Evolutionary conservation across 140 eudicot species (phyloP), one percentile per base, ranked within the genome.

Genomic region (Cichorium intybus): DNA sequence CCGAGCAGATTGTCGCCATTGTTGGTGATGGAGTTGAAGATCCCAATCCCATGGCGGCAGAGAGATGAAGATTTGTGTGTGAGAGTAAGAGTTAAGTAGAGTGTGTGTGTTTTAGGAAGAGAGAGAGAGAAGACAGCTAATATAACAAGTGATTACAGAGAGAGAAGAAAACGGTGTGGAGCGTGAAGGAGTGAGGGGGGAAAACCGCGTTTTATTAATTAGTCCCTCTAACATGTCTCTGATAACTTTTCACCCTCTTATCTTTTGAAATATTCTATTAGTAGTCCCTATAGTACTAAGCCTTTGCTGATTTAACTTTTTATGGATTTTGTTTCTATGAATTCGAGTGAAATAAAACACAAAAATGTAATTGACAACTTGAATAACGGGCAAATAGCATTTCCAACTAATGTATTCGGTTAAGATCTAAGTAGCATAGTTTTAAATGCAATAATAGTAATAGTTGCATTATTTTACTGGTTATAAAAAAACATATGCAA

Each of bases 1-100:
- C 35, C 22, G 3, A 50, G n/a, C 35, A 49, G 24, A 50, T 3
- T 50, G 72, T 53, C 41, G 41, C 27, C 62, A 66, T 66, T 66
- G 72, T 52, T 52, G 72, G 14, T 66, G 72, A 46, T 45, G 46
- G 16, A 47, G 69, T 63, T 46, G 57, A 65, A 50, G 71, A 65
- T 65, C 61, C 60, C 34, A 64, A 22, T 21, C n/a, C 56, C 46
- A 64, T 27, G 28, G 47, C 39, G 47, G 14, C 33, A 33, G 39
- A 34, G 72, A 66, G 72, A 33, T 34, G 62, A 51, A 66, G 62
- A 52, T 66, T 51, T 51, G 21, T 57, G 26, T 56, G 63, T 16
- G 45, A 16, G 45, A 31, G 63, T 43, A 31, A 57, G 47, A 57
- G 28, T 58, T 58, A 28, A 63, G 57, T 63, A 46, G 57, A 63